These are phyloP conservation scores for Flueggea neowawraea DNA, from an alignment of 441 rosid genomes.

Conservation along the genomic window DNA sequence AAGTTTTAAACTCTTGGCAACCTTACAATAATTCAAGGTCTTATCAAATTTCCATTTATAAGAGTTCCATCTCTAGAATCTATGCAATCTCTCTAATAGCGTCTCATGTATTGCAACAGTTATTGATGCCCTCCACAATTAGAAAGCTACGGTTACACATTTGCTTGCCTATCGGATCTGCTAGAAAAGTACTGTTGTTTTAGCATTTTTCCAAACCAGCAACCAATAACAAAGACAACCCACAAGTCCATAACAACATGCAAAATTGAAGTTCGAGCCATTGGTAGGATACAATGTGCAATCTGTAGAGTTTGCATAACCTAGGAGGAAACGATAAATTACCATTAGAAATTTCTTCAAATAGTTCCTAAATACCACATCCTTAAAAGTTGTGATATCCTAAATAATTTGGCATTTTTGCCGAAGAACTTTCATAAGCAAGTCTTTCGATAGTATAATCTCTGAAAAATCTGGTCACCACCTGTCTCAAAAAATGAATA, in stretches of 20 bases:
- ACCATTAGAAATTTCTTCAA: slow-evolving; percentile 42
- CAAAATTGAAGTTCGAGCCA: slow-evolving; percentile 1
- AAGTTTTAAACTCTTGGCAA: too few species aligned
- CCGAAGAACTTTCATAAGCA: slow-evolving; percentile 20
- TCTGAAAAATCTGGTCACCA: slow-evolving; percentile 42
- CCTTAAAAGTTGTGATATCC: slow-evolving; percentile 23
- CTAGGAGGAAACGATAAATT: not conserved
- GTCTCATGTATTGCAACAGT: too few species aligned
- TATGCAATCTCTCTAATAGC: too few species aligned
- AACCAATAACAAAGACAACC: slow-evolving; percentile 38
- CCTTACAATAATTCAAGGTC: too few species aligned
- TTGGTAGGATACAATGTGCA: too few species aligned
- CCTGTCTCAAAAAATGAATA: slow-evolving; percentile 19
- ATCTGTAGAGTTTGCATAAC: too few species aligned
- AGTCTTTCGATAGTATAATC: slow-evolving; percentile 27
- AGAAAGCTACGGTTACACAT: too few species aligned
- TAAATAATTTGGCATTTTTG: slow-evolving; percentile 27
- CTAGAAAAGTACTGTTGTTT: too few species aligned
- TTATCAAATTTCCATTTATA: too few species aligned
- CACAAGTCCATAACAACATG: slow-evolving; percentile 40
- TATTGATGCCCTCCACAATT: too few species aligned
- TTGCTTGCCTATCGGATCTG: too few species aligned
- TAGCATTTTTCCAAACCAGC: slow-evolving; percentile 31
- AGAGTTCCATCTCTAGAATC: too few species aligned
- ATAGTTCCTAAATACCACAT: slow-evolving; percentile 35